Conservation (phyloP, 2,329 filamentous ascomycete genomes). For the Rachicladosporium sp. region DNA sequence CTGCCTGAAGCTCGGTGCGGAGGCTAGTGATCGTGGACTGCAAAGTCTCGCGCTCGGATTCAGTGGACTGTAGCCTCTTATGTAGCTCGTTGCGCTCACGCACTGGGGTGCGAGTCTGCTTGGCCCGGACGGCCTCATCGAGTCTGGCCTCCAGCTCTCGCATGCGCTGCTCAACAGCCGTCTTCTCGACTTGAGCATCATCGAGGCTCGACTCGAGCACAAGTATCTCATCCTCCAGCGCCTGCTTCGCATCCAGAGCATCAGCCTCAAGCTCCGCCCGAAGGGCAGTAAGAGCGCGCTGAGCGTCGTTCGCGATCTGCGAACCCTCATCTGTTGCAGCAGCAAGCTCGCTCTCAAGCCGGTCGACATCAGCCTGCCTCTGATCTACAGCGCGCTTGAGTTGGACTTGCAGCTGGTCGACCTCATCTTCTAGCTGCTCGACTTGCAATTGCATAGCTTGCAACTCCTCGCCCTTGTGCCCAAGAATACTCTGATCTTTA, state of each 20-base stretch:
- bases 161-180: conserved; percentile 47
- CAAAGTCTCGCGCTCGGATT: conserved; percentile 20
- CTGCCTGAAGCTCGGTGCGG: conserved; percentile 23
- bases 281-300: conserved; percentile 37
- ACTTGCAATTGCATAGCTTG: conserved; percentile 15
- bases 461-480: conserved; percentile 15
- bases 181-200: conserved; percentile 36
- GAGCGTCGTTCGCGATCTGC: conserved; percentile 13
- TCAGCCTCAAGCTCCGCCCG: conserved; percentile 35
- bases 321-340: conserved; percentile 14
- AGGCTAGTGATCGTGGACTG: conserved; percentile 23
- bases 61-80: conserved; percentile 17
- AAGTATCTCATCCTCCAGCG: conserved; percentile 45
- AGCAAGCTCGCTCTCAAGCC: conserved; percentile 31
- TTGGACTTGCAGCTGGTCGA: conserved; percentile 29
- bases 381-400: conserved; percentile 21
- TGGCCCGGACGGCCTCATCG: conserved; percentile 24
- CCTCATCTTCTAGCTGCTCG: conserved; percentile 26
- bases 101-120: conserved; percentile 23
- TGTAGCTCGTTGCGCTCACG: conserved; percentile 25
- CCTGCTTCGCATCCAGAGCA: conserved; percentile 26
- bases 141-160: conserved; percentile 27
- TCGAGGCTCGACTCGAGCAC: conserved; percentile 33
- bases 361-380: conserved; percentile 25
- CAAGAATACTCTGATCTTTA: conserved; percentile 17